Evolutionary conservation across 805 yeast species (phyloP).

Genomic region (Zygosaccharomyces gambellarensis): DNA sequence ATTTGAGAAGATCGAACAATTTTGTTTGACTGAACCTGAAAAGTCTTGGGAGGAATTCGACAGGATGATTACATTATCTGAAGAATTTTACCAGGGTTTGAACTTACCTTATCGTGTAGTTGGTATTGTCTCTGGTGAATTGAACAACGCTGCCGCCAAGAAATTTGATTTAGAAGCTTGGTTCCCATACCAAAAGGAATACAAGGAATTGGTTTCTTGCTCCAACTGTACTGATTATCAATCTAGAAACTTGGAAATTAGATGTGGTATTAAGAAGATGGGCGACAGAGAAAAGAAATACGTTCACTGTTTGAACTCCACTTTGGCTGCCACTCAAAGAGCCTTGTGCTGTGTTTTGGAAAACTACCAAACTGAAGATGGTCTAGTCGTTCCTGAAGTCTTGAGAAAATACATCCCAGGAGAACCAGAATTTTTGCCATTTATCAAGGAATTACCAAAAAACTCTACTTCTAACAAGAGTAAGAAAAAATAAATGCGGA

Average conservation of each 20-base stretch:
- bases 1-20: constrained; percentile 97
- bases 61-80: constrained; percentile 85
- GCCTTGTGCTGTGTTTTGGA: constrained; percentile 96
- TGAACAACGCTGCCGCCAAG: constrained; percentile 98
- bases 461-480: constrained; percentile 79
- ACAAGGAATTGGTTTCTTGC: constrained; percentile 96
- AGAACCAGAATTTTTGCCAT: constrained; percentile 95
- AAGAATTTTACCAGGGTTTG: constrained; percentile 87
- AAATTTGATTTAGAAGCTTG: constrained; percentile 98
- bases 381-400: constrained; percentile 89
- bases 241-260: constrained; percentile 95
- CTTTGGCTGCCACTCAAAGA: constrained; percentile 96
- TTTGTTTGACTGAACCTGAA: constrained; percentile 93
- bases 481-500: constrained; percentile 32
- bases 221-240: constrained; percentile 99
- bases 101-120: constrained; percentile 96
- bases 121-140: constrained; percentile 96
- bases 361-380: constrained; percentile 97
- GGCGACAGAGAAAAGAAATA: constrained; percentile 95
- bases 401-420: constrained; percentile 96
- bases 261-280: constrained; percentile 96
- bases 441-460: constrained; percentile 85
- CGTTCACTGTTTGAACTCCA: constrained; percentile 97
- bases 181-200: constrained; percentile 99
- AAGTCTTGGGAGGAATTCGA: constrained; percentile 98